Conservation (phyloP, 2,329 filamentous ascomycete genomes). For the Xylariales sp. region DNA sequence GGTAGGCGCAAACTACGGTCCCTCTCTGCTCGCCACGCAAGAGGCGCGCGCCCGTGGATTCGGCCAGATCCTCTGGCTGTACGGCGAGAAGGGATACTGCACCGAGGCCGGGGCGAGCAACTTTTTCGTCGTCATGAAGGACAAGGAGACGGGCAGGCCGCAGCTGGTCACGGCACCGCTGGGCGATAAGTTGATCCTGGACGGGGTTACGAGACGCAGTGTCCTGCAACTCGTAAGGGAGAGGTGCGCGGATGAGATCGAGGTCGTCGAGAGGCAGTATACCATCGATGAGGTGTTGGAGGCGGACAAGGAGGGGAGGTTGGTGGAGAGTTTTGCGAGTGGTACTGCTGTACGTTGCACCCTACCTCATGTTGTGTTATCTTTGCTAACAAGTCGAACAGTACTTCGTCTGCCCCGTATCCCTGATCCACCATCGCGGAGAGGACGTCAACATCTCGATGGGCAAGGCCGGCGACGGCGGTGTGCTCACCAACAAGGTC, state of each 20-base stretch:
- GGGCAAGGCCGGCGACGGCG: slow-evolving; percentile 46
- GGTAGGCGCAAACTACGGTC: slow-evolving; percentile 90
- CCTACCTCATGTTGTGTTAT: background rate
- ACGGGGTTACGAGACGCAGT: slow-evolving; percentile 81
- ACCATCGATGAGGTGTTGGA: slow-evolving; percentile 73
- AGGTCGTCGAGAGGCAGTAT: slow-evolving; percentile 78
- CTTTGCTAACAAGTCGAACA: slow-evolving; percentile 25
- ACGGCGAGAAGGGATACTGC: slow-evolving; percentile 70
- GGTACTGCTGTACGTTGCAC: slow-evolving; percentile 70
- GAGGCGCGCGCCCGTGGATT: slow-evolving; percentile 71
- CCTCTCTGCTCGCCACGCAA: slow-evolving; percentile 70
- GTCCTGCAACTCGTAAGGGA: slow-evolving; percentile 68
- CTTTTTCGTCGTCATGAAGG: slow-evolving; percentile 81
- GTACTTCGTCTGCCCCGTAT: slow-evolving; percentile 69
- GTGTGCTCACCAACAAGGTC: slow-evolving; percentile 54
- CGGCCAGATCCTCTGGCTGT: slow-evolving; percentile 92
- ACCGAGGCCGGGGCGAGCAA: slow-evolving; percentile 91
- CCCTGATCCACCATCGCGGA: slow-evolving; percentile 63
- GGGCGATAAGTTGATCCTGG: slow-evolving; percentile 77
- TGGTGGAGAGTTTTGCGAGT: slow-evolving; percentile 80
- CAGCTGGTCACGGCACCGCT: slow-evolving; percentile 81
- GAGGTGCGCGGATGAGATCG: slow-evolving; percentile 53
- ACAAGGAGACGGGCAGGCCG: slow-evolving; percentile 51
- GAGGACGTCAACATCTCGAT: slow-evolving; percentile 59
- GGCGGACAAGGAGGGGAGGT: slow-evolving; percentile 67